Evolutionary conservation across 139 green algal species (phyloP), one percentile per base, ranked within the genome.

Genomic region (Gonium pectorale): DNA sequence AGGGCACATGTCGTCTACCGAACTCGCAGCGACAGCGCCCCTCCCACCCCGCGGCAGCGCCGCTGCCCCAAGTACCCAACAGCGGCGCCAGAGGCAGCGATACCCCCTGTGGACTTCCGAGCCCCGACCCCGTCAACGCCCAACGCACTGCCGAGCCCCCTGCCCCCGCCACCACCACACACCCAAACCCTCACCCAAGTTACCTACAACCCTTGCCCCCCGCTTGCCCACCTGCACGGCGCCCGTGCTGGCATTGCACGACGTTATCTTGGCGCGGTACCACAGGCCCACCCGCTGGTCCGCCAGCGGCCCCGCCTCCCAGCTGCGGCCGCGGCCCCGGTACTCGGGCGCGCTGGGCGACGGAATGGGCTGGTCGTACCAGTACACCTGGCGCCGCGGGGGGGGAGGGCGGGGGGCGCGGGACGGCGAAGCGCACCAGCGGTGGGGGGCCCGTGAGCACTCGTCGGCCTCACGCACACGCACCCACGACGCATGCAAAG

Each of bases 341-440:
- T 52, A 66, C 31, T 66, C 78, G 21, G 15, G 33, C 7, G n/a
- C 37, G 41, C 29, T 35, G 29, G 75, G 60, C 2, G 21, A 13
- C 7, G 75, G 75, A 6, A 83, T 83, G 38, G 59, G 60, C 27
- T 81, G 73, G 38, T 81, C 73, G 75, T 82, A 82, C 75, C 75
- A 82, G 40, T 71, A 71, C n/a, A 72, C 59, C 75, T 71, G 41
- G 56, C n/a, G 17, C 19, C 19, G 56, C 19, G n/a, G 22, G 56
- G 24, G 19, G 24, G 56, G 19, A n/a, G 27, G 24, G 24, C n/a
- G 17, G 56, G 56, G 56, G 56, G 24, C 6, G 22, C n/a, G n/a
- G n/a, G n/a, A n/a, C n/a, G n/a, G n/a, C n/a, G n/a, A n/a, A n/a
- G n/a, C n/a, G n/a, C n/a, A n/a, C n/a, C n/a, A n/a, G n/a, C n/a